phyloP scores from a whole-genome alignment of 352 stramenopile species.

The Pythium phragmitis region DNA sequence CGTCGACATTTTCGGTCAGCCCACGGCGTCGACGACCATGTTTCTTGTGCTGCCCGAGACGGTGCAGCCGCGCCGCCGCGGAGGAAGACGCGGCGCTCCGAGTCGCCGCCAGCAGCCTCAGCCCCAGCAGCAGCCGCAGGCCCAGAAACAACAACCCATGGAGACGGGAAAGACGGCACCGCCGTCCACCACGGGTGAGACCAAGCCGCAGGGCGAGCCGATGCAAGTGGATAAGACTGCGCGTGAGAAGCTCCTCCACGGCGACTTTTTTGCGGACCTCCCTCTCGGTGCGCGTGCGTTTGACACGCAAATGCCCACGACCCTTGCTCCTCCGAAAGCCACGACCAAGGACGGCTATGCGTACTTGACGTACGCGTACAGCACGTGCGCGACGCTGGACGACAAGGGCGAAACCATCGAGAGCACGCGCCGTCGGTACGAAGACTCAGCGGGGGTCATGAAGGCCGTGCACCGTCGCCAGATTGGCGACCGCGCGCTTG shows the following conservation, averaged over 20 bases:
- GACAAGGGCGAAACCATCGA: conserved; percentile 43
- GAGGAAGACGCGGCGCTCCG: conserved; percentile 1
- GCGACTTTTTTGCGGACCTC: conserved; percentile 55
- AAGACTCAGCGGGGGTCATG: conserved; percentile 57
- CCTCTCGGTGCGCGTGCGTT: conserved; percentile 46
- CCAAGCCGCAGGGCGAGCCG: background rate
- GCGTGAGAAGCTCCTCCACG: conserved; percentile 24
- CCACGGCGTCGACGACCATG: conserved; percentile 17
- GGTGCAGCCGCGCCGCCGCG: background rate
- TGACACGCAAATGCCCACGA: conserved; percentile 40
- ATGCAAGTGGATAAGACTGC: background rate
- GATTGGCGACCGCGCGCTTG: conserved; percentile 39
- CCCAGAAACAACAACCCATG: background rate
- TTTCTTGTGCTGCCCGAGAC: conserved; percentile 28
- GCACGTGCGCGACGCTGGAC: conserved; percentile 50
- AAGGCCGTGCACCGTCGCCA: conserved; percentile 62
- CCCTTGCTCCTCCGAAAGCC: conserved; percentile 29
- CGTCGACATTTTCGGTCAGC: conserved; percentile 8
- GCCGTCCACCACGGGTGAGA: background rate
- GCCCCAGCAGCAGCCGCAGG: conserved; percentile 1
- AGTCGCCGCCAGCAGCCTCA: conserved; percentile 1
- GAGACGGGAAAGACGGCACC: background rate
- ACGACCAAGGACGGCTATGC: conserved; percentile 48
- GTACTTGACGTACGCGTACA: conserved; percentile 71
- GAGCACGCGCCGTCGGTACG: conserved; percentile 63